These are phyloP conservation scores for Insectozyma bohioensis DNA, from an alignment of 1,139 yeast genomes.

Conservation along the genomic window DNA sequence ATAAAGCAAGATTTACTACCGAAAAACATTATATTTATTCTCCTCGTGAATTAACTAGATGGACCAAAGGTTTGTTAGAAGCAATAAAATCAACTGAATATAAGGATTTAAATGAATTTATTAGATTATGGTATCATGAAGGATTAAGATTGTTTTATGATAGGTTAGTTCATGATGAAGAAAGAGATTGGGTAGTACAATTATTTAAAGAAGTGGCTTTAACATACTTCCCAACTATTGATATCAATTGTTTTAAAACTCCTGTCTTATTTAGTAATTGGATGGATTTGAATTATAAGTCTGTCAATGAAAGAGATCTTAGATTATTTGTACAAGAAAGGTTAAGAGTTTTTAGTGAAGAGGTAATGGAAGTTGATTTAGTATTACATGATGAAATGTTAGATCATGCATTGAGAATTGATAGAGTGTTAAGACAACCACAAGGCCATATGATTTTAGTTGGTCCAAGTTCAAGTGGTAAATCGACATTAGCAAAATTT, in stretches of 20 bases:
- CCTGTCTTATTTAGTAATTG: conserved; percentile 74
- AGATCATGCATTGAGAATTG: conserved; percentile 76
- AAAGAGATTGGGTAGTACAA: conserved; percentile 52
- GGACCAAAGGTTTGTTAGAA: conserved; percentile 76
- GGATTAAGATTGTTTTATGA: conserved; percentile 77
- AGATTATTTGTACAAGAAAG: conserved; percentile 60
- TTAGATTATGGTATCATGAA: conserved; percentile 81
- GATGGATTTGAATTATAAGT: conserved; percentile 63
- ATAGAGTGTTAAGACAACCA: conserved; percentile 77
- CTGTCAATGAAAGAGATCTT: conserved; percentile 54
- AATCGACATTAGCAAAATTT: conserved; percentile 72
- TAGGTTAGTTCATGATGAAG: conserved; percentile 52
- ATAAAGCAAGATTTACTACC: conserved; percentile 41
- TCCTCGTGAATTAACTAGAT: conserved; percentile 89
- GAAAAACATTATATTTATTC: conserved; percentile 68
- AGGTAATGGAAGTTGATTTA: conserved; percentile 61
- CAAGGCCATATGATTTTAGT: conserved; percentile 90
- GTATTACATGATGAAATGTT: conserved; percentile 70
- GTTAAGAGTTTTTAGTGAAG: conserved; percentile 72
- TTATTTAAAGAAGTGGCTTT: conserved; percentile 39
- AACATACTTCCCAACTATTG: conserved; percentile 48
- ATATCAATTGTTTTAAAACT: conserved; percentile 35
- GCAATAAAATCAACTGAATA: conserved; percentile 46
- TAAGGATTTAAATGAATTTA: conserved; percentile 40
- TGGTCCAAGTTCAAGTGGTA: conserved; percentile 87